These are phyloP conservation scores for Gynostemma pentaphyllum DNA, from an alignment of 306 rosid genomes.

Conservation along the genomic window DNA sequence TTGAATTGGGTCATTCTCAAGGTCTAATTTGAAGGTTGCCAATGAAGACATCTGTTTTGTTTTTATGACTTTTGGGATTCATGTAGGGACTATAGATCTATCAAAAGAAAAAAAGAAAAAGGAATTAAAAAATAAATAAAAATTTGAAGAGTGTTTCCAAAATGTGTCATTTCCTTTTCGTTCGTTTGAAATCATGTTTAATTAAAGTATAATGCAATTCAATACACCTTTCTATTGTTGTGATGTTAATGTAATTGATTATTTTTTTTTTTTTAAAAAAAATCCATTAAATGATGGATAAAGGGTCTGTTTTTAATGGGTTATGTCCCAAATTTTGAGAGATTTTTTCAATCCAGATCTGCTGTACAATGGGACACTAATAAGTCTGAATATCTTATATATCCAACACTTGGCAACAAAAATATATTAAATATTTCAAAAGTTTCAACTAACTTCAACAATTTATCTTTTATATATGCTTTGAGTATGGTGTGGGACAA, in stretches of 20 bases:
- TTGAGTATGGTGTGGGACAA: background rate
- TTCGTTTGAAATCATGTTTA: background rate
- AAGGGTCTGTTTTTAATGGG: background rate
- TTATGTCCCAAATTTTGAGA: background rate
- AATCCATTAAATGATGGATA: background rate
- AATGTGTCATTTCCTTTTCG: background rate
- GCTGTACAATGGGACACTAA: background rate
- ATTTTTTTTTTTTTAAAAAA: background rate
- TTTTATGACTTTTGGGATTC: background rate
- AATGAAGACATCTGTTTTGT: background rate
- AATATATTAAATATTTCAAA: background rate
- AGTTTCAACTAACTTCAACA: slow-evolving; percentile 2
- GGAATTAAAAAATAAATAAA: background rate
- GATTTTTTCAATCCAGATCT: background rate
- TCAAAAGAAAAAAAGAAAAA: background rate
- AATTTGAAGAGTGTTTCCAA: background rate
- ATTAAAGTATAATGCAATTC: background rate
- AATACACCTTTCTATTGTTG: too few species aligned
- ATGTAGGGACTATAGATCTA: background rate
- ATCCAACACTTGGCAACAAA: background rate
- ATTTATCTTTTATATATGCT: background rate
- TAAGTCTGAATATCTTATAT: background rate
- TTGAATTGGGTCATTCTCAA: background rate
- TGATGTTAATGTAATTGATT: too few species aligned
- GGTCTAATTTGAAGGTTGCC: background rate